phyloP scores from a whole-genome alignment of 2,329 filamentous ascomycete genomes.

The Parastagonospora nodorum region DNA sequence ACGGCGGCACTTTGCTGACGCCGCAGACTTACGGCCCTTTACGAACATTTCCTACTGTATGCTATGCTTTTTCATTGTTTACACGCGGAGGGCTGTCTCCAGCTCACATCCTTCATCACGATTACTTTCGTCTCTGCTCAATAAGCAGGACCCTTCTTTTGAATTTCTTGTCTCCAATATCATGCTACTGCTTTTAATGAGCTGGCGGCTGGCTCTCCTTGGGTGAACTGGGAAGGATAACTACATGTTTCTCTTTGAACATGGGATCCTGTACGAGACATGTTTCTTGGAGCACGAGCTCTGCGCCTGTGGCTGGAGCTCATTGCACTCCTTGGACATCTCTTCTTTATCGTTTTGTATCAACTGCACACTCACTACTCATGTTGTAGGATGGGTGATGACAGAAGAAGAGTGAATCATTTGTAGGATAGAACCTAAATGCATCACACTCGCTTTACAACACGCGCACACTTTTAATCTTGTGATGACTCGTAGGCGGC shows the following conservation, averaged over 20 bases:
- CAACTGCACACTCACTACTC: conserved; percentile 13
- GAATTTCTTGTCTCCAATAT: conserved; percentile 30
- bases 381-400: conserved; percentile 10
- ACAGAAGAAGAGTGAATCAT: conserved; percentile 17
- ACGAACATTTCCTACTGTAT: conserved; percentile 41
- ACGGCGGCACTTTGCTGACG: conserved; percentile 29
- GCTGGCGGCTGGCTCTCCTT: conserved; percentile 33
- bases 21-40: conserved; percentile 43
- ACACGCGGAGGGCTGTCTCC: conserved; percentile 27
- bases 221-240: conserved; percentile 5
- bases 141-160: conserved; percentile 33
- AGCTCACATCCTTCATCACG: conserved; percentile 27
- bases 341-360: conserved; percentile 16
- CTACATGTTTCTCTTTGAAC: conserved; percentile 11
- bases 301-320: conserved; percentile 43
- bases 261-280: conserved; percentile 18
- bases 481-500: background rate
- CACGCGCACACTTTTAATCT: too few relatives aligned
- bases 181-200: conserved; percentile 44
- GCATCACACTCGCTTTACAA: conserved; percentile 42
- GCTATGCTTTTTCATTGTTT: conserved; percentile 25
- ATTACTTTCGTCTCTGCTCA: conserved; percentile 40
- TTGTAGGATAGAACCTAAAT: conserved; percentile 45
- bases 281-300: conserved; percentile 35
- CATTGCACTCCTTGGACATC: conserved; percentile 42